A percentile compares a stretch with the other conserved stretches of the same genome.
Conservation (phyloP, 768 basidiomycete species). For the Holtermanniella nyarrowii region DNA sequence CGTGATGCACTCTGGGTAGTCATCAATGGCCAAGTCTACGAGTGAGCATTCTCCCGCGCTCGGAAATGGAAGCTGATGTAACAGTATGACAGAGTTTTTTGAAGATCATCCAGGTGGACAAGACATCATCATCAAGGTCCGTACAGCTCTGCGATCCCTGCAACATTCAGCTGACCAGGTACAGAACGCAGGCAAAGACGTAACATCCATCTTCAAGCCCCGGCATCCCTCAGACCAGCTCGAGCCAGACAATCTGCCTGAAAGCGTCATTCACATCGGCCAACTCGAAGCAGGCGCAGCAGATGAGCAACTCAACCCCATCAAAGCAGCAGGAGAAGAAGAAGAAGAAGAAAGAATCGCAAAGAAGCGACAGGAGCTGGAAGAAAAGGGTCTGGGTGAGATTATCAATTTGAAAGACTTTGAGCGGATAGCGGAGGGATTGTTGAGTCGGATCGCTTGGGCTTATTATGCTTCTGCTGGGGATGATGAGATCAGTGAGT, state of each 20-base stretch:
- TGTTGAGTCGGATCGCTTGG: conserved; percentile 39
- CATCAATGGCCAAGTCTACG: conserved; percentile 32
- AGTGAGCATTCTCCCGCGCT: conserved; percentile 14
- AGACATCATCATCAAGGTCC: conserved; percentile 21
- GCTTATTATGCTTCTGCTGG: conserved; percentile 40
- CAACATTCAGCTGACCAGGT: too few species aligned
- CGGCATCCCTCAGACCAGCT: conserved; percentile 34
- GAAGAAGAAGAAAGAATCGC: conserved; percentile 21
- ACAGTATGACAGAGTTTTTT: conserved; percentile 32
- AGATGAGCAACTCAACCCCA: conserved; percentile 17
- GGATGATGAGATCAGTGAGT: conserved; percentile 31
- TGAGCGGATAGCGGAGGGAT: conserved; percentile 32
- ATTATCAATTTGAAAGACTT: conserved; percentile 34
- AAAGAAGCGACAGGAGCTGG: conserved; percentile 18
- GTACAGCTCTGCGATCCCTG: too few species aligned
- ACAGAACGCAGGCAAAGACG: conserved; percentile 27
- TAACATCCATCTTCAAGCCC: conserved; percentile 32
- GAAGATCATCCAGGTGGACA: conserved; percentile 34
- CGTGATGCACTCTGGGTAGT: conserved; percentile 31
- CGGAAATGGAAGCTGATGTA: not conserved
- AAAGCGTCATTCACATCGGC: conserved; percentile 24
- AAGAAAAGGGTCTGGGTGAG: conserved; percentile 24
- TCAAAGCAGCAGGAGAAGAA: conserved; percentile 21
- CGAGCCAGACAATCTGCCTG: conserved; percentile 26
- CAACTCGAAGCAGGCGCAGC: conserved; percentile 15